Evolutionary conservation across 805 yeast genomes (phyloP).

Genomic region (Cyberlindnera xylosilytica): DNA sequence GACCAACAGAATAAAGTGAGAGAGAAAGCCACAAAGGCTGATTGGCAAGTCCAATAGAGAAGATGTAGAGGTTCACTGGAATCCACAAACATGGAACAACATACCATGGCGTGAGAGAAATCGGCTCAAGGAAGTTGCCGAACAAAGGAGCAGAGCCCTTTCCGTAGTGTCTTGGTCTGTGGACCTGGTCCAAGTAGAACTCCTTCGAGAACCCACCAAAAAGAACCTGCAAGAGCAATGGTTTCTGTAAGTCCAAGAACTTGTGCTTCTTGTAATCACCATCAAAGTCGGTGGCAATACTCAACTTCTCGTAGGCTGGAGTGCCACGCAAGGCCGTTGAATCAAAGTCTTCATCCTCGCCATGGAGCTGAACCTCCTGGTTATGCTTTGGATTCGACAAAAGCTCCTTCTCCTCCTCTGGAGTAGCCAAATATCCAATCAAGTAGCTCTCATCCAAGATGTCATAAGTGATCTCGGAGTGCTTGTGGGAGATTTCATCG

Average conservation of each 20-base stretch:
- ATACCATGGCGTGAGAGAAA: slow-evolving; percentile 92
- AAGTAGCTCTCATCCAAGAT: slow-evolving; percentile 78
- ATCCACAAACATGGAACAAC: slow-evolving; percentile 86
- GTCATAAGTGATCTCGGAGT: slow-evolving; percentile 82
- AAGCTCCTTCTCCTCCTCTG: slow-evolving; percentile 70
- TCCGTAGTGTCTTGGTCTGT: slow-evolving; percentile 97
- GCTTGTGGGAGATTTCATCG: slow-evolving; percentile 70
- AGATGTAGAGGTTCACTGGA: slow-evolving; percentile 68
- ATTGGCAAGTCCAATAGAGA: slow-evolving; percentile 55
- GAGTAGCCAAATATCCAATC: slow-evolving; percentile 81
- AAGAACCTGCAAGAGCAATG: slow-evolving; percentile 78
- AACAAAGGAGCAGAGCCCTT: slow-evolving; percentile 94
- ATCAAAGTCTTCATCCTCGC: slow-evolving; percentile 38
- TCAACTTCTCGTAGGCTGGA: slow-evolving; percentile 70
- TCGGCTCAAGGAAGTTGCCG: slow-evolving; percentile 91
- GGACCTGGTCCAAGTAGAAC: slow-evolving; percentile 93
- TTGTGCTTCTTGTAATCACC: slow-evolving; percentile 73
- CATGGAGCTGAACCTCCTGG: slow-evolving; percentile 54
- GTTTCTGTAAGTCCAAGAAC: slow-evolving; percentile 81
- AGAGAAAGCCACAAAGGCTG: slow-evolving; percentile 41
- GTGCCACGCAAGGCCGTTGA: slow-evolving; percentile 57
- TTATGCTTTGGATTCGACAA: slow-evolving; percentile 55
- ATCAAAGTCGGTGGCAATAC: slow-evolving; percentile 73
- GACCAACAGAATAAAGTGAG: slow-evolving; percentile 70
- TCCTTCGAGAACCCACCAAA: slow-evolving; percentile 76